A percentile compares a stretch with the other conserved stretches of the same genome.
These are phyloP conservation scores for Arachnopeziza araneosa DNA, from an alignment of 2,329 filamentous ascomycete species.

Conservation along the genomic window DNA sequence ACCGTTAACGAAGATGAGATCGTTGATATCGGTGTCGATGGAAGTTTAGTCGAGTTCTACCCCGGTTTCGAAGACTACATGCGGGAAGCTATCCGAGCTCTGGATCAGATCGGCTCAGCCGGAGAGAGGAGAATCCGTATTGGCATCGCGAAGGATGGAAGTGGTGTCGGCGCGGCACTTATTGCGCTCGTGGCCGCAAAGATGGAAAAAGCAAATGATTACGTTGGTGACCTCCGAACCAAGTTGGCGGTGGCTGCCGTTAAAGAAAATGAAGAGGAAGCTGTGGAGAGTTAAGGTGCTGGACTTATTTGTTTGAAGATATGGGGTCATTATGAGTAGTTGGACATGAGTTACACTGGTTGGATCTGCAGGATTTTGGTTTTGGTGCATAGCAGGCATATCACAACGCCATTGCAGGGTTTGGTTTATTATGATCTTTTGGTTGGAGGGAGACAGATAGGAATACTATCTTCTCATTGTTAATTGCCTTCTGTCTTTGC, in stretches of 20 bases:
- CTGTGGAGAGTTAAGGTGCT: background rate
- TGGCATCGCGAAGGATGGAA: constrained; percentile 94
- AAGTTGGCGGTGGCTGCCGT: background rate
- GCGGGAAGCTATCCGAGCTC: constrained; percentile 69
- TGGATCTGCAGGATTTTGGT: background rate
- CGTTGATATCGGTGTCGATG: constrained; percentile 88
- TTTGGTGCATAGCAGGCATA: background rate
- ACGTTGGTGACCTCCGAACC: constrained; percentile 12
- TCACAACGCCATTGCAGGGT: background rate
- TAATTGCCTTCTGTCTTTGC: too few relatives aligned
- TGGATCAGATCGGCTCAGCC: constrained; percentile 69
- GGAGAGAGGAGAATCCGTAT: constrained; percentile 87
- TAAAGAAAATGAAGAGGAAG: constrained; percentile 1
- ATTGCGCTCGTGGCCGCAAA: constrained; percentile 84
- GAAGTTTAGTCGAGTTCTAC: constrained; percentile 92
- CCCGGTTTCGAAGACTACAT: constrained; percentile 87
- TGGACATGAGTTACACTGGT: background rate
- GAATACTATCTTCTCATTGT: too few relatives aligned
- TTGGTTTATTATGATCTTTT: background rate
- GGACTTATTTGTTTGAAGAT: background rate
- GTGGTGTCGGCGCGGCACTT: constrained; percentile 88
- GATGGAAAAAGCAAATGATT: constrained; percentile 31
- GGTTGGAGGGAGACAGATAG: too few relatives aligned
- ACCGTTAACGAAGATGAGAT: constrained; percentile 51
- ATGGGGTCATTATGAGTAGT: background rate